Evolutionary conservation across 176 grass and related monocot species (phyloP).

Genomic region (Musa beccarii): DNA sequence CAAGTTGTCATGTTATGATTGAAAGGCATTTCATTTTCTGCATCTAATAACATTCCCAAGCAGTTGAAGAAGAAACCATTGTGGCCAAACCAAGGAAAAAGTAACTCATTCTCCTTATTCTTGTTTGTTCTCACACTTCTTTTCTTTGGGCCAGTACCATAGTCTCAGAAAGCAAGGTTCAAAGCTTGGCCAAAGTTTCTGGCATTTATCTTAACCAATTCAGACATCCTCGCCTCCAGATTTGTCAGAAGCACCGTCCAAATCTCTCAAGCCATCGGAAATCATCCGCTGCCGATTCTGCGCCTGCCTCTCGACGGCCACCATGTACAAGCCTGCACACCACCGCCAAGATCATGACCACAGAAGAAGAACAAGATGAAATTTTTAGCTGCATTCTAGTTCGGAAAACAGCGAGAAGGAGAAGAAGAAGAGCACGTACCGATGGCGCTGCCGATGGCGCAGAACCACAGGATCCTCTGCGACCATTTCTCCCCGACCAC

Average conservation of each 20-base stretch:
- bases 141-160: no score
- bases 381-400: background rate
- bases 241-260: conserved; percentile 30
- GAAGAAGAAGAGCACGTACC: conserved; percentile 40
- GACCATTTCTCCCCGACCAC: conserved; percentile 77
- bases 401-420: background rate
- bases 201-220: conserved; percentile 19
- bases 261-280: conserved; percentile 46
- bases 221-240: conserved; percentile 33
- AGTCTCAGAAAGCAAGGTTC: background rate
- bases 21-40: no score
- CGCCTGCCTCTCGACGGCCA: conserved; percentile 84
- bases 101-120: no score
- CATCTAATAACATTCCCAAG: no score
- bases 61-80: no score
- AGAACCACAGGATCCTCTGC: conserved; percentile 71
- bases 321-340: conserved; percentile 54
- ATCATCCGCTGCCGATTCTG: conserved; percentile 63
- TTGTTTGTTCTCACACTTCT: no score
- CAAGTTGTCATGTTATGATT: no score
- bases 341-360: conserved; percentile 6
- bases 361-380: background rate
- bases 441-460: conserved; percentile 67
- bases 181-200: background rate
- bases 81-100: no score